Evolutionary conservation across 371 early-diverging fungal species (phyloP).

Genomic region (Lichtheimia ornata): DNA sequence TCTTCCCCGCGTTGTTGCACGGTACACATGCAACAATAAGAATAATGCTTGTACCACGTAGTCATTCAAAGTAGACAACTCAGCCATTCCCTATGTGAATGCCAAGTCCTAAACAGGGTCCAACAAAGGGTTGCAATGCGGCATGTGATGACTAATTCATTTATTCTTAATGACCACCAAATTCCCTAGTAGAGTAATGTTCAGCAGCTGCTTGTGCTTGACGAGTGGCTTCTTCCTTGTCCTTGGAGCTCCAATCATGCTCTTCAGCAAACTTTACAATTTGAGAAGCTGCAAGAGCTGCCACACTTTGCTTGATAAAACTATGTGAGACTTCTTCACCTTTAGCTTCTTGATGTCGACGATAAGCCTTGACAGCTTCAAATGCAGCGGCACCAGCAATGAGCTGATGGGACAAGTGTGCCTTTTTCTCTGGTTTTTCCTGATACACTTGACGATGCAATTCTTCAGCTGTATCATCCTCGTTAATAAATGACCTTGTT

Average conservation of each 20-base stretch:
- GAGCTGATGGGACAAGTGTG: conserved; percentile 32
- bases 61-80: no score
- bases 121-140: no score
- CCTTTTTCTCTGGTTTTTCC: conserved; percentile 18
- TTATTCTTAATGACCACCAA: conserved; percentile 3
- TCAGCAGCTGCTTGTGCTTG: conserved; percentile 29
- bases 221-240: conserved; percentile 38
- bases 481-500: no score
- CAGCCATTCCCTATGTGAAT: no score
- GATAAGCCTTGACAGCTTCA: conserved; percentile 55
- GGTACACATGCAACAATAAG: no score
- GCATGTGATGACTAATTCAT: neutral
- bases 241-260: conserved; percentile 29
- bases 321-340: conserved; percentile 43
- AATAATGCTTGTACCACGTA: no score
- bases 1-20: no score
- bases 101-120: no score
- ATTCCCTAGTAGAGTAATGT: conserved; percentile 22
- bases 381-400: conserved; percentile 63
- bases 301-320: conserved; percentile 49
- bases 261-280: conserved; percentile 50
- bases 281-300: conserved; percentile 55
- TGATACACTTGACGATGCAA: conserved; percentile 24
- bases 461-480: conserved; percentile 9
- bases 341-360: conserved; percentile 40